Base-by-base conservation (phyloP, 768 basidiomycete genomes). In the Leccinum aurantiacum region DNA sequence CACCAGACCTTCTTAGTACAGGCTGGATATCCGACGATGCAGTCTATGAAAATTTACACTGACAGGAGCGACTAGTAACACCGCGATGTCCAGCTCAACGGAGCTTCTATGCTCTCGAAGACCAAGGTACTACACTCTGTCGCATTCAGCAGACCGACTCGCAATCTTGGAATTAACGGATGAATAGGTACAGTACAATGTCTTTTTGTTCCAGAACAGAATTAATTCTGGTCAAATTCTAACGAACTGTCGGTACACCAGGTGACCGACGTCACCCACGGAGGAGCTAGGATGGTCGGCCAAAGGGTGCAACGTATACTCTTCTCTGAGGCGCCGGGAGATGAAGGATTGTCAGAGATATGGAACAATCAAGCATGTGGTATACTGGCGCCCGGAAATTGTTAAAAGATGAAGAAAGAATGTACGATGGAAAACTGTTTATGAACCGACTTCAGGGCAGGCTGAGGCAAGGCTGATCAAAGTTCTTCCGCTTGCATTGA, bases 241-340 rank as follows among this genome's bases (percentile, higher is more conserved):
- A 25, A 25, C 25, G 25, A 25, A 25, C 25, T 25, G 77, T 83
- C 60, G 80, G 78, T 79, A 78, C 83, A 82, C 82, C 47, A 84
- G 86, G 85, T 88, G 87, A 87, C 86, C 77, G 78, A 78, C 60
- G 64, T 33, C 78, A 77, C 74, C 82, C 81, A 81, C 66, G 65
- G 64, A 63, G 11, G 29, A 67, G 66, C 65, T 71, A 77, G 79
- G 78, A 81, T 75, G 79, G 67, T 73, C 81, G 74, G 86, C 86
- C 86, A 84, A 87, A 83, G 81, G 63, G 80, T 79, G 81, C 68
- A 82, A 70, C 82, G 65, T 71, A 37, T 7, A 47, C 57, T 61
- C 76, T 66, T n/a, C 62, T 88, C 83, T 87, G 74, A 86, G 85
- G 83, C 80, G 67, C 72, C 69, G 65, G 55, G 66, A 63, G 82